These are phyloP conservation scores for Sporothrix sp. DNA, from an alignment of 2,329 filamentous ascomycete genomes.

Conservation along the genomic window DNA sequence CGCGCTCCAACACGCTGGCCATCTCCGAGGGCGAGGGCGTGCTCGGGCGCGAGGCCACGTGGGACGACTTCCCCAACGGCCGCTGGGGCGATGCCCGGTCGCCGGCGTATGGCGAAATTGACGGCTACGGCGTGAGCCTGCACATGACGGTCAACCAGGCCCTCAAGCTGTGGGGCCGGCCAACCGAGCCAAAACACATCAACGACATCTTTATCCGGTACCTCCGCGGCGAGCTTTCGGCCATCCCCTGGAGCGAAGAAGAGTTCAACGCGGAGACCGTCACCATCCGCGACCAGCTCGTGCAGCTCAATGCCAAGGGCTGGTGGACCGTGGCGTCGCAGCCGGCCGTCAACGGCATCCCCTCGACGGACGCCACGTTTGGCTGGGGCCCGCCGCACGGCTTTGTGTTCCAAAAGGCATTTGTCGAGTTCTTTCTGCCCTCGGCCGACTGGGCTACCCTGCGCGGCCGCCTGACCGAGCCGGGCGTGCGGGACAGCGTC, in stretches of 20 bases:
- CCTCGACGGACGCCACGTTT: slow-evolving; percentile 66
- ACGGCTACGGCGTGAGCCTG: slow-evolving; percentile 89
- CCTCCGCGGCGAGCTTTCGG: slow-evolving; percentile 65
- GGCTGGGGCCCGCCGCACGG: slow-evolving; percentile 90
- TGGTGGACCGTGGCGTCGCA: slow-evolving; percentile 98
- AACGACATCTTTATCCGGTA: slow-evolving; percentile 72
- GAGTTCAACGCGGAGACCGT: slow-evolving; percentile 74
- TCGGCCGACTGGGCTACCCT: slow-evolving; percentile 60
- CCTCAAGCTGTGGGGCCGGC: slow-evolving; percentile 74
- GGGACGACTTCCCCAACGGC: slow-evolving; percentile 98
- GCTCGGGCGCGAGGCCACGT: slow-evolving; percentile 86
- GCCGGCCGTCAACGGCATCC: slow-evolving; percentile 80
- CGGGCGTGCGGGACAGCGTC: slow-evolving; percentile 54
- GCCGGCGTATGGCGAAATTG: slow-evolving; percentile 90
- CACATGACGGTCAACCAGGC: slow-evolving; percentile 84
- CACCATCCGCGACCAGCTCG: slow-evolving; percentile 65
- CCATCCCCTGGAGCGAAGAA: slow-evolving; percentile 91
- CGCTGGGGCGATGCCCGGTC: slow-evolving; percentile 97
- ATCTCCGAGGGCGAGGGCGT: slow-evolving; percentile 91
- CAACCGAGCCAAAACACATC: slow-evolving; percentile 60
- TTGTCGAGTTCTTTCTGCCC: slow-evolving; percentile 92
- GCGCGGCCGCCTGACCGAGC: slow-evolving; percentile 47
- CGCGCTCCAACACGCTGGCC: slow-evolving; percentile 73
- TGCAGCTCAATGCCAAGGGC: slow-evolving; percentile 66
- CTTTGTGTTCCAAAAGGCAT: slow-evolving; percentile 96